phyloP scores from a whole-genome alignment of 1,139 yeast genomes.

The Kodamaea ohmeri region DNA sequence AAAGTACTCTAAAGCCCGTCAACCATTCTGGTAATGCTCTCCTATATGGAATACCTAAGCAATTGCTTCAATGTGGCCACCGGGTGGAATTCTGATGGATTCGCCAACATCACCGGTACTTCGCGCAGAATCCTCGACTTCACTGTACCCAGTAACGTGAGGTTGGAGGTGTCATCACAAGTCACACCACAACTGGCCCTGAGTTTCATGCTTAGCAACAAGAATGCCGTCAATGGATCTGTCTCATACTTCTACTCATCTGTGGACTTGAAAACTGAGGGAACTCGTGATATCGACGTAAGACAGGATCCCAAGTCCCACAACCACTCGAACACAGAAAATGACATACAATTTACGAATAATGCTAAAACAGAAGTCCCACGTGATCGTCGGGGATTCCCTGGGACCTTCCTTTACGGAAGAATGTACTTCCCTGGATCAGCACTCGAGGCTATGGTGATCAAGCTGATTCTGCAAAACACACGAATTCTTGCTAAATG shows the following conservation, averaged over 20 bases:
- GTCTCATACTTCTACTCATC: slow-evolving; percentile 79
- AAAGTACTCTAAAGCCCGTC: no score
- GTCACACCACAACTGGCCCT: slow-evolving; percentile 73
- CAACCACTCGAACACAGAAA: no score
- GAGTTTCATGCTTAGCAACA: slow-evolving; percentile 68
- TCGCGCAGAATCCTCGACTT: slow-evolving; percentile 73
- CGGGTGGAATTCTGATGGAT: slow-evolving; percentile 77
- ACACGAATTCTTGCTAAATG: slow-evolving; percentile 73
- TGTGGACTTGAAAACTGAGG: slow-evolving; percentile 48
- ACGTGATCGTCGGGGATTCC: no score
- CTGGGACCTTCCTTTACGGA: slow-evolving; percentile 55
- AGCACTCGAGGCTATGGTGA: slow-evolving; percentile 83
- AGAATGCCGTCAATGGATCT: slow-evolving; percentile 74
- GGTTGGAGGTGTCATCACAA: slow-evolving; percentile 67
- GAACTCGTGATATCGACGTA: slow-evolving; percentile 56
- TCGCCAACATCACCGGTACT: slow-evolving; percentile 68
- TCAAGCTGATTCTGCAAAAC: slow-evolving; percentile 57
- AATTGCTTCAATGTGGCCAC: slow-evolving; percentile 67
- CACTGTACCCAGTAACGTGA: slow-evolving; percentile 65
- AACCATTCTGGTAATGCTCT: no score
- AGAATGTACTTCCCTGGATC: slow-evolving; percentile 87
- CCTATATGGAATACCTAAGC: slow-evolving; percentile 82
- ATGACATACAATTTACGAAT: no score
- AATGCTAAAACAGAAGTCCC: no score
- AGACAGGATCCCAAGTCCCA: slow-evolving; percentile 49